Conservation (phyloP, 345 rosid genomes). For the Brassica nigra region DNA sequence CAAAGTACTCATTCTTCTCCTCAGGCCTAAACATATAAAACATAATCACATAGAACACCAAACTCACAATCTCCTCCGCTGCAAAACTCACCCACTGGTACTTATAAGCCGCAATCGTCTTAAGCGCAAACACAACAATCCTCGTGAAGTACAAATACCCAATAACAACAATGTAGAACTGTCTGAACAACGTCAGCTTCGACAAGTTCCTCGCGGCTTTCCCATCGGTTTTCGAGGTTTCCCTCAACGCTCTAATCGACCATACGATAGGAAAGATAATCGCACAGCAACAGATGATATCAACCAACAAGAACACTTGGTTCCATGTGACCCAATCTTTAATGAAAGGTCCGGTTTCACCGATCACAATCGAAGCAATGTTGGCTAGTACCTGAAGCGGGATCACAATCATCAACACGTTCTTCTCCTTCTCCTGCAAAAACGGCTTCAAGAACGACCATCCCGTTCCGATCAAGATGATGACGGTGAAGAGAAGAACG, state of each 20-base stretch:
- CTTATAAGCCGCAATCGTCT: conserved; percentile 84
- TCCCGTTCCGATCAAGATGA: conserved; percentile 93
- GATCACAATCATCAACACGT: conserved; percentile 89
- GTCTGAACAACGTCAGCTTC: conserved; percentile 79
- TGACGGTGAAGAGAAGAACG: conserved; percentile 84
- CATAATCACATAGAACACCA: conserved; percentile 72
- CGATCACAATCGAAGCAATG: conserved; percentile 84
- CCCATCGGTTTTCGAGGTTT: conserved; percentile 90
- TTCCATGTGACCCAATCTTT: conserved; percentile 96
- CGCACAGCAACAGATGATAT: conserved; percentile 90
- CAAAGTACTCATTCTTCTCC: conserved; percentile 89
- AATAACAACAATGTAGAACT: conserved; percentile 86
- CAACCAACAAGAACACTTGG: conserved; percentile 83
- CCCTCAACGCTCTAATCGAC: conserved; percentile 87
- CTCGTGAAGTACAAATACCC: conserved; percentile 91
- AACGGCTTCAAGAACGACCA: conserved; percentile 97
- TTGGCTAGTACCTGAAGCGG: conserved; percentile 96
- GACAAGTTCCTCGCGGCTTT: conserved; percentile 91
- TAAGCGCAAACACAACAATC: conserved; percentile 84
- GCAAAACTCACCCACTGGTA: conserved; percentile 96
- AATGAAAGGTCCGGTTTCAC: conserved; percentile 89
- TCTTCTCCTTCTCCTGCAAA: conserved; percentile 96
- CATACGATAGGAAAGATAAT: conserved; percentile 96
- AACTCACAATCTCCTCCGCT: conserved; percentile 83
- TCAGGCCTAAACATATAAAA: conserved; percentile 93